These are phyloP conservation scores for Gastrolobium bilobum DNA, from an alignment of 306 rosid genomes.

Conservation along the genomic window DNA sequence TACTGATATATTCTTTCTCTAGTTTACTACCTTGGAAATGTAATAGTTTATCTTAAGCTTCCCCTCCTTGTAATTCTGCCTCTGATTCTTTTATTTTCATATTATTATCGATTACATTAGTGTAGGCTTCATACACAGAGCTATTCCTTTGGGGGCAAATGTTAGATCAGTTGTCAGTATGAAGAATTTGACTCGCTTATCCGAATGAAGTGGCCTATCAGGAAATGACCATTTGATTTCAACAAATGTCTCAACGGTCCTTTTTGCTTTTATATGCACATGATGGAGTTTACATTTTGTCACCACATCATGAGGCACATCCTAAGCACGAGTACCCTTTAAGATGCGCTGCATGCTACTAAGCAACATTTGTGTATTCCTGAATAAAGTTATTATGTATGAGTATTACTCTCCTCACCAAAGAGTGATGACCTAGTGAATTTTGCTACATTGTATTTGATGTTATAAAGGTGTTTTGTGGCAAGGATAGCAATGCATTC, in stretches of 20 bases:
- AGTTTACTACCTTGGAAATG: slow-evolving; percentile 18
- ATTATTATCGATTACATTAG: slow-evolving; percentile 8
- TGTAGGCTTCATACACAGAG: slow-evolving; percentile 29
- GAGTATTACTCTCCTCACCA: not conserved
- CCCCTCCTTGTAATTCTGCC: slow-evolving; percentile 23
- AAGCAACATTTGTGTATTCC: slow-evolving; percentile 11
- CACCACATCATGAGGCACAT: slow-evolving; percentile 12
- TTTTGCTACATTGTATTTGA: slow-evolving; percentile 31
- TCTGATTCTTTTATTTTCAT: slow-evolving; percentile 33
- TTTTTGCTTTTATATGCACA: slow-evolving; percentile 20
- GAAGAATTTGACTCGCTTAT: slow-evolving; percentile 42
- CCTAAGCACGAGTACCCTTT: slow-evolving; percentile 24
- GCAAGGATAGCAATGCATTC: slow-evolving; percentile 21
- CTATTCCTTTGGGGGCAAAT: slow-evolving; percentile 34
- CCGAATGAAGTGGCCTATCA: slow-evolving; percentile 25
- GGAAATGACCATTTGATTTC: slow-evolving; percentile 29
- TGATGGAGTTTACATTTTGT: slow-evolving; percentile 20
- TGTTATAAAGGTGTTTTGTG: slow-evolving; percentile 20
- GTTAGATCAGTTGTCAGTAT: slow-evolving; percentile 10
- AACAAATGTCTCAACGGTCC: not conserved
- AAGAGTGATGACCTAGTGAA: slow-evolving; percentile 20
- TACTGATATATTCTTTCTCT: slow-evolving; percentile 41
- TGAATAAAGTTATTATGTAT: not conserved
- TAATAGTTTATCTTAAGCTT: slow-evolving; percentile 10
- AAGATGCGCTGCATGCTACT: not conserved